phyloP scores from a whole-genome alignment of 768 basidiomycete genomes.

The Butyriboletus loyo region DNA sequence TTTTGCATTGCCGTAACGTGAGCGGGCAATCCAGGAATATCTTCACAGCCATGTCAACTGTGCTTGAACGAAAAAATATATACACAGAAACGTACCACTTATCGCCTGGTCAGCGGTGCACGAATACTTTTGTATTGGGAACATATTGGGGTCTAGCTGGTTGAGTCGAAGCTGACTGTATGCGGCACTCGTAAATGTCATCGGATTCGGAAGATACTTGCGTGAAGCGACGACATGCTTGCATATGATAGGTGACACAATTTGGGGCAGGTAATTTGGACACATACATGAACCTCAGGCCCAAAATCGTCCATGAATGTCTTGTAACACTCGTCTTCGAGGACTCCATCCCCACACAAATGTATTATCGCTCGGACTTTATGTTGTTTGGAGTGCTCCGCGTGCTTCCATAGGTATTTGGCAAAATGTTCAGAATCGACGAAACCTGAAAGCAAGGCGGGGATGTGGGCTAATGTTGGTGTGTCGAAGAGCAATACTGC shows the following conservation, averaged over 20 bases:
- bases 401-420: slow-evolving; percentile 43
- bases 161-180: slow-evolving; percentile 70
- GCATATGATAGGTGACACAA: neutral
- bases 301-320: slow-evolving; percentile 71
- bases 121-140: slow-evolving; percentile 61
- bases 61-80: neutral
- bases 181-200: slow-evolving; percentile 73
- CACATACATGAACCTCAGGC: slow-evolving; percentile 55
- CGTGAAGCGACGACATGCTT: slow-evolving; percentile 78
- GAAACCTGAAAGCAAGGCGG: slow-evolving; percentile 48
- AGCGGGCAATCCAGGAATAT: slow-evolving; percentile 44
- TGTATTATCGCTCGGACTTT: slow-evolving; percentile 59
- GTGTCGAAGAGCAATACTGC: slow-evolving; percentile 70
- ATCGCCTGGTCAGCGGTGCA: slow-evolving; percentile 41
- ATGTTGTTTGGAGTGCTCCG: slow-evolving; percentile 40
- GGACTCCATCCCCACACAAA: slow-evolving; percentile 64
- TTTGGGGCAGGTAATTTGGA: neutral
- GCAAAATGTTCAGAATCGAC: slow-evolving; percentile 45
- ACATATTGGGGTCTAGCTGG: slow-evolving; percentile 68
- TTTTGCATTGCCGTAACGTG: slow-evolving; percentile 43
- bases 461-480: slow-evolving; percentile 57
- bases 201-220: slow-evolving; percentile 55
- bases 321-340: slow-evolving; percentile 67
- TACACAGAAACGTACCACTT: slow-evolving; percentile 21
- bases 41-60: slow-evolving; percentile 16